These are phyloP conservation scores for Quillaja saponaria DNA, from an alignment of 306 rosid species.

Conservation along the genomic window DNA sequence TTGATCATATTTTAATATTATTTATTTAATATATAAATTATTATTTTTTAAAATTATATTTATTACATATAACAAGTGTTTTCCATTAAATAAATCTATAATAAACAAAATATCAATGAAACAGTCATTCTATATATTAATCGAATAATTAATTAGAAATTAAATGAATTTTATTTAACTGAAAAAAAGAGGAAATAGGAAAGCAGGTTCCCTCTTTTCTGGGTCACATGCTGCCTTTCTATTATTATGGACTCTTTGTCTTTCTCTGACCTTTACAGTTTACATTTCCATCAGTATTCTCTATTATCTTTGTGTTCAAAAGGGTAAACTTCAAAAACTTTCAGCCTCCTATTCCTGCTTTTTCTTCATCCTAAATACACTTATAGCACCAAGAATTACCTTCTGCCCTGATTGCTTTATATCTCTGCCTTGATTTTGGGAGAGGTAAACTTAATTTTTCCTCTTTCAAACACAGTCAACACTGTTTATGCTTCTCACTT, in stretches of 20 bases:
- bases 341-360: background rate
- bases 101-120: too few species aligned
- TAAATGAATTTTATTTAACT: background rate
- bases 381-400: background rate
- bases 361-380: background rate
- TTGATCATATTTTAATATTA: too few species aligned
- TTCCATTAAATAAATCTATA: too few species aligned
- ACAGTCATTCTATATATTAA: background rate
- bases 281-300: constrained; percentile 12
- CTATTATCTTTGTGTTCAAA: constrained; percentile 26
- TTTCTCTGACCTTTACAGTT: constrained; percentile 24
- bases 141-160: background rate
- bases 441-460: background rate
- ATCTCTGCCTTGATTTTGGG: too few species aligned
- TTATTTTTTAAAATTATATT: too few species aligned
- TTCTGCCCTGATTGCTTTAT: background rate
- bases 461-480: background rate
- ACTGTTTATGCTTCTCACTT: constrained; percentile 21
- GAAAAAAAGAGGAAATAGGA: constrained; percentile 30
- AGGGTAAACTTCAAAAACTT: background rate
- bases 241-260: constrained; percentile 35
- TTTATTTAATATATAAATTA: too few species aligned
- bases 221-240: constrained; percentile 55
- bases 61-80: too few species aligned
- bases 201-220: constrained; percentile 46